Base-by-base conservation (phyloP, 352 stramenopile species). In the Discostella stelligera region DNA sequence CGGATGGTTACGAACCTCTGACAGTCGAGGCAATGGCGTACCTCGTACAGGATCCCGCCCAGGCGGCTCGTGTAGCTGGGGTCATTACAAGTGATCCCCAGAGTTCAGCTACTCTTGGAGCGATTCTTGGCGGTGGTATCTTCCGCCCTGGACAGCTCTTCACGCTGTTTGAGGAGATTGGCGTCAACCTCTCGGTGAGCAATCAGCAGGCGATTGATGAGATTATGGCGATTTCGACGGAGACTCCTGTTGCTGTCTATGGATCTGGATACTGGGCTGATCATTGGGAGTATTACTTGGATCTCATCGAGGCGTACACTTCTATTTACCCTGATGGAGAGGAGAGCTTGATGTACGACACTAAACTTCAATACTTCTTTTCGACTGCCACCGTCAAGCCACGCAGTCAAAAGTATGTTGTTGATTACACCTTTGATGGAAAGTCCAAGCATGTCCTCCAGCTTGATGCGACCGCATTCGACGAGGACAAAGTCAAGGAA, bases 1-100 rank as follows among this genome's bases (percentile, higher is more conserved):
- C 90, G 6, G 92, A 95, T 77, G 92, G 86, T 21, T 95, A 94
- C 76, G 86, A 95, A 59, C 92, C 92, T 44, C 67, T 94, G 37
- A 91, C 80, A 2, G 86, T 95, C 1, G 86, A 93, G 61, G 84
- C 84, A 16, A 72, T 87, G 21, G 79, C 85, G 7, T 91, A 91
- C 61, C 77, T 63, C 10, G 87, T 92, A 44, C 50, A 82, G 9
- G 74, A 90, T 55, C 37, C 54, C 49, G 54, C 71, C 5, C 37
- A 78, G 46, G 89, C 83, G 48, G 39, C 79, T 23, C 50, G 68
- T 23, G 56, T 90, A 25, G 83, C 86, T n/a, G 44, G 52, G 25
- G 53, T 50, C 10, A 80, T 82, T 16, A 81, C 89, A 16, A 83
- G 83, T 21, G 32, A 71, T 55, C 79, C 81, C 11, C 76, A 90